phyloP scores from a whole-genome alignment of 352 stramenopile genomes.

The Phytophthora fragariae region DNA sequence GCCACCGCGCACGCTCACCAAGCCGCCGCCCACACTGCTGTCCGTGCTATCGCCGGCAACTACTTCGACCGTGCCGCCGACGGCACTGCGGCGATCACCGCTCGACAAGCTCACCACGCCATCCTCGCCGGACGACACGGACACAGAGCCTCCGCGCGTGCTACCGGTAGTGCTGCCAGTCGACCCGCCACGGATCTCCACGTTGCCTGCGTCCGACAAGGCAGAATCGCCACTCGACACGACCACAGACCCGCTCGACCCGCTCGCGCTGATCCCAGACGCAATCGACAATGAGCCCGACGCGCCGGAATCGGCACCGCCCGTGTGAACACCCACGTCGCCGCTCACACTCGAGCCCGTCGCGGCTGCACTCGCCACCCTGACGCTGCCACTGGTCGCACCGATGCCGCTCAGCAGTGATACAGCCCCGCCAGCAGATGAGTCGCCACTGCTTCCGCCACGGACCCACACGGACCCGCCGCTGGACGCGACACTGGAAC shows the following conservation, averaged over 20 bases:
- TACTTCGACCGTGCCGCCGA: neutral
- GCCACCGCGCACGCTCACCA: constrained; percentile 23
- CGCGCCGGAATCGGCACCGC: constrained; percentile 27
- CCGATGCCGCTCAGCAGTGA: constrained; percentile 15
- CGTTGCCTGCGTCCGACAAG: constrained; percentile 16
- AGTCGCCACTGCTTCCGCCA: constrained; percentile 13
- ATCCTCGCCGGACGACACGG: neutral
- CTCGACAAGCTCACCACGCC: neutral
- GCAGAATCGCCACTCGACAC: constrained; percentile 24
- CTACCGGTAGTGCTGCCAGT: constrained; percentile 11
- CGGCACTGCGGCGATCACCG: constrained; percentile 25
- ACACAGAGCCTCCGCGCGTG: constrained; percentile 9
- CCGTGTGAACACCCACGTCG: constrained; percentile 23
- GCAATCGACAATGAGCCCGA: constrained; percentile 28
- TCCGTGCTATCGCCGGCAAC: constrained; percentile 12
- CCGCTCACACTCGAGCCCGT: constrained; percentile 34
- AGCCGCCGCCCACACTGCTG: constrained; percentile 19
- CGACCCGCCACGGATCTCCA: constrained; percentile 18
- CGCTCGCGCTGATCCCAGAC: constrained; percentile 19
- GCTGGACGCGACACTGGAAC: neutral
- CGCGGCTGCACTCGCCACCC: constrained; percentile 29
- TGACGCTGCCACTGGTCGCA: constrained; percentile 20
- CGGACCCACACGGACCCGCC: constrained; percentile 14
- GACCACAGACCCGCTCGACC: constrained; percentile 9
- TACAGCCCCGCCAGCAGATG: constrained; percentile 20